Evolutionary conservation across 495 filamentous ascomycete genomes (phyloP).

Genomic region (Xylaria castorea): DNA sequence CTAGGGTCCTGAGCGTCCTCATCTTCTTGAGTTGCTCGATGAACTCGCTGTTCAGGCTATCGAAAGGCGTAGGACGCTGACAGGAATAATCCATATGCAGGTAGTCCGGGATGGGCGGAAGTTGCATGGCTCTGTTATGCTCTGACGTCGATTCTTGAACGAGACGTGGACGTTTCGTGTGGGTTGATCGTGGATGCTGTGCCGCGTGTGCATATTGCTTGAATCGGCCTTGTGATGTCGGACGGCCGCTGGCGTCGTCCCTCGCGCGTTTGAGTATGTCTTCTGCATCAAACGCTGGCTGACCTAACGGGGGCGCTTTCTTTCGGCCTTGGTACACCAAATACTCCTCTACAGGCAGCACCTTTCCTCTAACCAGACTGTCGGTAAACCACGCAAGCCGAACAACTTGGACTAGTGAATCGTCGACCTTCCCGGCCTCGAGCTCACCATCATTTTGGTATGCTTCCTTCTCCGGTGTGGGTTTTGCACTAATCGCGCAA

Average conservation of each 20-base stretch:
- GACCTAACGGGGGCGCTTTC: slow-evolving; percentile 21
- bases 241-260: slow-evolving; percentile 30
- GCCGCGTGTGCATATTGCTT: slow-evolving; percentile 11
- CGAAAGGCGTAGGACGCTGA: slow-evolving; percentile 73
- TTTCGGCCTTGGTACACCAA: slow-evolving; percentile 69
- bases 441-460: slow-evolving; percentile 17
- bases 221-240: slow-evolving; percentile 16
- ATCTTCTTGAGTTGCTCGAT: slow-evolving; percentile 79
- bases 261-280: slow-evolving; percentile 44
- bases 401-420: slow-evolving; percentile 66
- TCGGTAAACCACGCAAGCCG: slow-evolving; percentile 77
- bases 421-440: slow-evolving; percentile 22
- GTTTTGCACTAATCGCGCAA: neutral
- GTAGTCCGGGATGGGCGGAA: slow-evolving; percentile 72
- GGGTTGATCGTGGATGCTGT: slow-evolving; percentile 30
- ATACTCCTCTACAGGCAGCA: slow-evolving; percentile 67
- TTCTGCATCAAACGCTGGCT: slow-evolving; percentile 21
- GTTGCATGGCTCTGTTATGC: slow-evolving; percentile 56
- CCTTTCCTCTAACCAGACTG: slow-evolving; percentile 58
- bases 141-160: slow-evolving; percentile 75
- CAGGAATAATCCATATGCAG: slow-evolving; percentile 80
- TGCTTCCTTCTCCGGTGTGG: neutral
- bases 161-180: slow-evolving; percentile 52
- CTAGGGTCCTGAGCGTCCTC: slow-evolving; percentile 70
- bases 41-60: slow-evolving; percentile 78